Conservation (phyloP, 2,329 filamentous ascomycete genomes). For the Colletotrichum lentis region DNA sequence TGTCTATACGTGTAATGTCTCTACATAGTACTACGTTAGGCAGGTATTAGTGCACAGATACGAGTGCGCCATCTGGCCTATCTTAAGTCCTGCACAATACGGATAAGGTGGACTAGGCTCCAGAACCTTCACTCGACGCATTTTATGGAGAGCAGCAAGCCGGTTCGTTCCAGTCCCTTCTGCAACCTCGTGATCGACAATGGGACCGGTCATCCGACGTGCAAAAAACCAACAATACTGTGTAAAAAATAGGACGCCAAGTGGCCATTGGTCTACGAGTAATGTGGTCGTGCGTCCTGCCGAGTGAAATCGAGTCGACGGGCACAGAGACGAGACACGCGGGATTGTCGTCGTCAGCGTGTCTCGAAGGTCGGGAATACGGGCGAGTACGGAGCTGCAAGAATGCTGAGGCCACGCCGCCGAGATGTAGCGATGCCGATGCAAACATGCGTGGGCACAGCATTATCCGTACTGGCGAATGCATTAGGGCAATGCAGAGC, state of each 20-base stretch:
- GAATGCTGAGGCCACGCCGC: conserved; percentile 28
- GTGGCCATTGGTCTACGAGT: conserved; percentile 15
- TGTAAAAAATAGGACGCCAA: background rate
- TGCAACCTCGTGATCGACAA: conserved; percentile 38
- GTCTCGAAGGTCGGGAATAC: conserved; percentile 14
- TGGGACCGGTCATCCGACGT: conserved; percentile 30
- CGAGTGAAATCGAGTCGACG: background rate
- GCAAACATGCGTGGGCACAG: background rate
- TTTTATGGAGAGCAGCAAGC: conserved; percentile 31
- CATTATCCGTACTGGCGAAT: background rate
- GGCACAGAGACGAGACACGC: conserved; percentile 10
- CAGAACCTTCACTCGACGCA: conserved; percentile 10
- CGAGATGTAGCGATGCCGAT: conserved; percentile 5
- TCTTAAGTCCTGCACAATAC: conserved; percentile 23
- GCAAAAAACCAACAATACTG: conserved; percentile 6
- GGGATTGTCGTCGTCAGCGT: conserved; percentile 27
- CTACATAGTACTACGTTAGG: too few species aligned
- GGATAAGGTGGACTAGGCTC: conserved; percentile 8
- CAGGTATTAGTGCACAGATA: too few species aligned
- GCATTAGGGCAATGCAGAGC: background rate
- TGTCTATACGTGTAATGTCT: too few species aligned
- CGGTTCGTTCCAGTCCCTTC: conserved; percentile 25
- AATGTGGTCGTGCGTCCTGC: background rate
- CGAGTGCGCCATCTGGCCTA: too few species aligned
- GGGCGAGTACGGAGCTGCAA: conserved; percentile 20